Percentiles rank a stretch among this genome's conserved stretches.
phyloP scores from a whole-genome alignment of 2,329 filamentous ascomycete genomes.

The Karstenula rhodostoma region DNA sequence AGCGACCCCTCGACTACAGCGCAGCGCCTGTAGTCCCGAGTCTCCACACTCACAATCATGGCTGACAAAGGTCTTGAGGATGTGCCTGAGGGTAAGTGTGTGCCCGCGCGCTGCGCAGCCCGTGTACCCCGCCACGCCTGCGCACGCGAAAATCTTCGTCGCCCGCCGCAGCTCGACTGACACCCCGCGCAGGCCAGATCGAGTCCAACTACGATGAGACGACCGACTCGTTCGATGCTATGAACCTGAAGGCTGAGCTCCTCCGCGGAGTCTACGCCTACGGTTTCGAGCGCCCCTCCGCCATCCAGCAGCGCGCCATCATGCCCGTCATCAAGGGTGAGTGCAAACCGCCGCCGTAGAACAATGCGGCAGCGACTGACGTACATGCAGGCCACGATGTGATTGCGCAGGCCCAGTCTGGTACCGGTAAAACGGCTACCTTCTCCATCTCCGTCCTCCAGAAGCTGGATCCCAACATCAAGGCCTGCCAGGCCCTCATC shows the following conservation, averaged over 20 bases:
- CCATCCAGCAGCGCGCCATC: conserved; percentile 99
- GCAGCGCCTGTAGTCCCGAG: conserved; percentile 74
- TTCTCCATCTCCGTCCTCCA: conserved; percentile 99
- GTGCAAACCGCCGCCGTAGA: conserved; percentile 43
- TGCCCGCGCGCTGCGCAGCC: conserved; percentile 8
- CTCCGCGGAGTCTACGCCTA: conserved; percentile 99
- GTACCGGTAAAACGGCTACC: conserved; percentile 99
- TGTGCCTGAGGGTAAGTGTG: conserved; percentile 85
- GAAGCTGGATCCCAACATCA: conserved; percentile 95
- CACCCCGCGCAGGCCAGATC: conserved; percentile 79
- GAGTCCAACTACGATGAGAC: conserved; percentile 99
- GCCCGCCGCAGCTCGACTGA: conserved; percentile 23
- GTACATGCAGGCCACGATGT: conserved; percentile 80
- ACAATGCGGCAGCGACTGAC: conserved; percentile 32
- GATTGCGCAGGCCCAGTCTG: conserved; percentile 99
- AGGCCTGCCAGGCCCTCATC: conserved; percentile 97
- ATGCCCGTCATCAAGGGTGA: conserved; percentile 99
- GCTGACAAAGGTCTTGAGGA: conserved; percentile 99
- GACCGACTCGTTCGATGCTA: conserved; percentile 98
- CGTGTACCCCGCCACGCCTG: conserved; percentile 19
- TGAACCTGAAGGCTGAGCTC: conserved; percentile 96
- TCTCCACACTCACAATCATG: conserved; percentile 82
- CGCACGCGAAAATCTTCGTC: conserved; percentile 12
- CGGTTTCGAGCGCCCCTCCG: conserved; percentile 99
- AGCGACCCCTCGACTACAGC: conserved; percentile 48